Conservation (phyloP, 768 basidiomycete species). For the Boletus fagicola region DNA sequence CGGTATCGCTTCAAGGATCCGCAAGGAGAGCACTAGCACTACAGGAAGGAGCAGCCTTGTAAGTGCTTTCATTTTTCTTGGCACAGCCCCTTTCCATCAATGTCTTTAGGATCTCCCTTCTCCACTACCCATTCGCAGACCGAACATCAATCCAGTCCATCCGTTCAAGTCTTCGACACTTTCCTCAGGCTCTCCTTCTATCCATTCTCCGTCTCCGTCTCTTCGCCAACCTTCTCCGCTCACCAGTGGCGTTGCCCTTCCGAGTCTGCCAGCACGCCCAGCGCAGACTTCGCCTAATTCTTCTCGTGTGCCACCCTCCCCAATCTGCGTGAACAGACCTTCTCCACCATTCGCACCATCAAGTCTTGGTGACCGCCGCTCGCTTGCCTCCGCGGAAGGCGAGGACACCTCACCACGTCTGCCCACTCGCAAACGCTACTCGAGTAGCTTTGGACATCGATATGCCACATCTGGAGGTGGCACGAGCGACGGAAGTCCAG, state of each 20-base stretch:
- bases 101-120: slow-evolving; percentile 37
- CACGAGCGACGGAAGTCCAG: slow-evolving; percentile 37
- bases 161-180: slow-evolving; percentile 53
- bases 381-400: slow-evolving; percentile 36
- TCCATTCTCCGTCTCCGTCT: slow-evolving; percentile 49
- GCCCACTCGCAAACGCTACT: slow-evolving; percentile 59
- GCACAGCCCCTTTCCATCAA: slow-evolving; percentile 5
- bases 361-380: slow-evolving; percentile 43
- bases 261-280: slow-evolving; percentile 37
- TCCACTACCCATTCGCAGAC: slow-evolving; percentile 45
- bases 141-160: slow-evolving; percentile 41
- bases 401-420: slow-evolving; percentile 31
- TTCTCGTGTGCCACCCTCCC: slow-evolving; percentile 42
- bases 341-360: slow-evolving; percentile 43
- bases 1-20: slow-evolving; percentile 42
- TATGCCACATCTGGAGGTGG: slow-evolving; percentile 47
- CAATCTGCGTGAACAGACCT: slow-evolving; percentile 35
- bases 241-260: slow-evolving; percentile 28
- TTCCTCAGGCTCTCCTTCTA: slow-evolving; percentile 48
- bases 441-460: slow-evolving; percentile 75
- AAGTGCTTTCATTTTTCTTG: not conserved
- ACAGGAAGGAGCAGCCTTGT: slow-evolving; percentile 34
- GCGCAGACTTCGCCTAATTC: slow-evolving; percentile 40
- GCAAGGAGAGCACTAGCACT: slow-evolving; percentile 51
- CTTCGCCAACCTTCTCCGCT: slow-evolving; percentile 48